These are phyloP conservation scores for Neurospora sp. DNA, from an alignment of 495 filamentous ascomycete genomes.

Conservation along the genomic window DNA sequence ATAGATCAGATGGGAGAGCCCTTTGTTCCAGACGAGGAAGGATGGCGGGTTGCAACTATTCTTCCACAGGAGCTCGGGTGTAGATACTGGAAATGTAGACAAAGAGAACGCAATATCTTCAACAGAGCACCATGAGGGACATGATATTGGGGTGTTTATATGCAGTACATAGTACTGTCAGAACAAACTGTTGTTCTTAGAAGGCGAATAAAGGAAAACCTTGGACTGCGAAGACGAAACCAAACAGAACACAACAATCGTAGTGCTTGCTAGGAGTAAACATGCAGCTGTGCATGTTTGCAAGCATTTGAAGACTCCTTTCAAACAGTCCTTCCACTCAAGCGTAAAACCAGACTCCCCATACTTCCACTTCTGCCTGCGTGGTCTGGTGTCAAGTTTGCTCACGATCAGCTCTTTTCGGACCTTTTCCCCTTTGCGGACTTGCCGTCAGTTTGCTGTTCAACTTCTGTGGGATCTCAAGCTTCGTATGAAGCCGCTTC, in stretches of 20 bases:
- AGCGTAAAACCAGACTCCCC: background rate
- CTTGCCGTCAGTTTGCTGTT: background rate
- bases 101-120: background rate
- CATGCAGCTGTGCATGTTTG: background rate
- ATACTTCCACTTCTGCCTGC: background rate
- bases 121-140: background rate
- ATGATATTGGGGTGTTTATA: background rate
- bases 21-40: background rate
- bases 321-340: background rate
- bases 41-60: background rate
- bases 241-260: background rate
- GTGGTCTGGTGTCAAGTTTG: background rate
- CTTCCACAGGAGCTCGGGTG: background rate
- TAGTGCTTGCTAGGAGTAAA: background rate
- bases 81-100: background rate
- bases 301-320: background rate
- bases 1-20: background rate
- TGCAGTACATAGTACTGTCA: background rate
- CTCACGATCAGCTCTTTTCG: background rate
- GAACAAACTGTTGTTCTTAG: background rate
- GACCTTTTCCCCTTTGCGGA: background rate
- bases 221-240: background rate
- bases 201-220: background rate
- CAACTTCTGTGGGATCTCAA: background rate
- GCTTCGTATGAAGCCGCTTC: background rate